These are phyloP conservation scores for Lachancea quebecensis DNA, from an alignment of 805 yeast species.

Conservation along the genomic window DNA sequence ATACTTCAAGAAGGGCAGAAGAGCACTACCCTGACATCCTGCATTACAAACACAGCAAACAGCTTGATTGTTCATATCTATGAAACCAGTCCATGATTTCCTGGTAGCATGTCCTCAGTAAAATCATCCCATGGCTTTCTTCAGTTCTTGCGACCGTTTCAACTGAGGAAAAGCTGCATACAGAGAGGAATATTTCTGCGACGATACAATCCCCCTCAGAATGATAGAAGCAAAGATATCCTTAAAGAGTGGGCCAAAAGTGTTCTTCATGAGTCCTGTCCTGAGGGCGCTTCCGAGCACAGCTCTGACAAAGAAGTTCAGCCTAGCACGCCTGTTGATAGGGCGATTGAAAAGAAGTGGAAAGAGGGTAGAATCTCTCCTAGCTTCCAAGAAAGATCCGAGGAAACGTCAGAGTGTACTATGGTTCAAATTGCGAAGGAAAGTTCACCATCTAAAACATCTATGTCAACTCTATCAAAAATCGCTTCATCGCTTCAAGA, in stretches of 20 bases:
- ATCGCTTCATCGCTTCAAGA: not conserved
- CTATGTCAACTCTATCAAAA: too few relatives aligned
- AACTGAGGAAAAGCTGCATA: not conserved
- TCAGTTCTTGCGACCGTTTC: constrained; percentile 4
- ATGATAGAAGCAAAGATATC: constrained; percentile 8
- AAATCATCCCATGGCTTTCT: constrained; percentile 1
- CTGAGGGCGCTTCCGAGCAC: not conserved
- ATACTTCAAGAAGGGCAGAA: too few relatives aligned
- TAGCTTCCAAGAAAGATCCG: too few relatives aligned
- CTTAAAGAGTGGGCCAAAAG: constrained; percentile 14
- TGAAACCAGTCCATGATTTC: not conserved
- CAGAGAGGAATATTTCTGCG: not conserved
- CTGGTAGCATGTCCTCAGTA: not conserved
- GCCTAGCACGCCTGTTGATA: not conserved
- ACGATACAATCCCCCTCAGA: not conserved
- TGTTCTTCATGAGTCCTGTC: constrained; percentile 8
- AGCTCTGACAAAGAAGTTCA: not conserved
- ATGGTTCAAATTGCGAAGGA: too few relatives aligned
- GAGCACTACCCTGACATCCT: too few relatives aligned
- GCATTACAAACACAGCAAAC: not conserved
- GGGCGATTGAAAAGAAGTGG: too few relatives aligned
- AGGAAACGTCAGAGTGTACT: too few relatives aligned
- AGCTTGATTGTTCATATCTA: not conserved
- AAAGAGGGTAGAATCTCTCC: too few relatives aligned
- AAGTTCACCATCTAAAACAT: too few relatives aligned